Evolutionary conservation across 2,329 filamentous ascomycete genomes (phyloP).

Genomic region (Pseudogymnoascus pannorum): DNA sequence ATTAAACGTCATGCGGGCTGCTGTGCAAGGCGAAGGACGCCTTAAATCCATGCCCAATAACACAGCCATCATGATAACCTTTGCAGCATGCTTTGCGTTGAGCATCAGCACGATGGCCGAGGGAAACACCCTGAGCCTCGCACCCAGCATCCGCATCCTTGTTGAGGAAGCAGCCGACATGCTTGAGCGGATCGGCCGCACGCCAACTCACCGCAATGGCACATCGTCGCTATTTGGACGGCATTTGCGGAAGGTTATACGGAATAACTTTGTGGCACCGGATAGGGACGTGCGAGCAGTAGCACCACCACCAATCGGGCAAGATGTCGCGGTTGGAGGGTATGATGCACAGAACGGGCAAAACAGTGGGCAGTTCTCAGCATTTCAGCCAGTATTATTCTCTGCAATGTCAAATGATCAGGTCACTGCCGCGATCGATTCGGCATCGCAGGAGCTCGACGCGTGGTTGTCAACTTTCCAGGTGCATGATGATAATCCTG

Average conservation of each 20-base stretch:
- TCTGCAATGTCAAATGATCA: slow-evolving; percentile 65
- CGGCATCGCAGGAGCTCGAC: slow-evolving; percentile 53
- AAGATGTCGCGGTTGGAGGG: slow-evolving; percentile 11
- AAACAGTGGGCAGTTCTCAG: slow-evolving; percentile 12
- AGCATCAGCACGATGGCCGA: slow-evolving; percentile 53
- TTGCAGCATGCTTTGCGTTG: slow-evolving; percentile 63
- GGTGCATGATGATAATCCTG: slow-evolving; percentile 22
- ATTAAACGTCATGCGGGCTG: slow-evolving; percentile 66
- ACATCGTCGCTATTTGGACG: slow-evolving; percentile 54
- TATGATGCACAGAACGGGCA: slow-evolving; percentile 13
- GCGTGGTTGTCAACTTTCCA: slow-evolving; percentile 19
- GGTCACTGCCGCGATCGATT: slow-evolving; percentile 58
- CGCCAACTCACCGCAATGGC: slow-evolving; percentile 59
- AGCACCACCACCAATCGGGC: slow-evolving; percentile 12
- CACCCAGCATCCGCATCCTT: slow-evolving; percentile 55
- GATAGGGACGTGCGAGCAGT: background rate
- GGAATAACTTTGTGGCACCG: slow-evolving; percentile 15
- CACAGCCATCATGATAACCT: slow-evolving; percentile 71
- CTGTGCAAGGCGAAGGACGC: slow-evolving; percentile 62
- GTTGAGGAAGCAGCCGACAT: slow-evolving; percentile 64
- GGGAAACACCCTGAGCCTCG: slow-evolving; percentile 47
- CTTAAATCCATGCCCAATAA: slow-evolving; percentile 73
- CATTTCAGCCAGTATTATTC: slow-evolving; percentile 49
- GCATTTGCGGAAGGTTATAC: slow-evolving; percentile 40
- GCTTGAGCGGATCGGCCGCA: slow-evolving; percentile 59